Evolutionary conservation across 2,329 filamentous ascomycete species (phyloP).

Genomic region (Claviceps sp.): DNA sequence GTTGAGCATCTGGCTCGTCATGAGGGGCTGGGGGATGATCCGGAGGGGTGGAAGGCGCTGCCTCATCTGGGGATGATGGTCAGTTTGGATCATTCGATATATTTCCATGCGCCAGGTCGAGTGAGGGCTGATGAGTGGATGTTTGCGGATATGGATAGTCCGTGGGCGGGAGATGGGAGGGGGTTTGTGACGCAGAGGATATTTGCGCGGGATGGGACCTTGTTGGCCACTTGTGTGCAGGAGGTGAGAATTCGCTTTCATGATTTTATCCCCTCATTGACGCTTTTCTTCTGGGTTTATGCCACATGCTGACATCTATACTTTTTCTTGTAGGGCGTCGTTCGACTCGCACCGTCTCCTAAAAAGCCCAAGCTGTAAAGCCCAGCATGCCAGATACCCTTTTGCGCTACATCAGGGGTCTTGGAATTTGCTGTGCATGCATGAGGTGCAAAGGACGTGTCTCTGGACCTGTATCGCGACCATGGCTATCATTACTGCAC

Average conservation of each 20-base stretch:
- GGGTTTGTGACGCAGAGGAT: conserved; percentile 66
- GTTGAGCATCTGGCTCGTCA: conserved; percentile 21
- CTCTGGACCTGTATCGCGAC: too few species aligned
- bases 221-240: conserved; percentile 70
- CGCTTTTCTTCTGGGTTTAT: background rate
- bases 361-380: conserved; percentile 3
- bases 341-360: background rate
- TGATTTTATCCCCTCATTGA: background rate
- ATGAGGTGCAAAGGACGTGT: too few species aligned
- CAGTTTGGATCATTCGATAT: conserved; percentile 62
- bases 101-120: conserved; percentile 47
- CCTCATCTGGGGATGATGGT: conserved; percentile 68
- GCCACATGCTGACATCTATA: too few species aligned
- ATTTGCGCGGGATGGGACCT: conserved; percentile 53
- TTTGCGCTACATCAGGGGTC: too few species aligned
- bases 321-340: conserved; percentile 2
- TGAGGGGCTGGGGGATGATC: conserved; percentile 27
- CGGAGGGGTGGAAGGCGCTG: conserved; percentile 27
- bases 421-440: too few species aligned
- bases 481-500: too few species aligned
- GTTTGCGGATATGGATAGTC: conserved; percentile 66
- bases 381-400: too few species aligned
- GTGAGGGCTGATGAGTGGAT: conserved; percentile 62
- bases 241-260: conserved; percentile 39
- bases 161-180: conserved; percentile 66